These are phyloP conservation scores for Rhodamnia rubescens DNA, from an alignment of 345 rosid species.

Conservation along the genomic window DNA sequence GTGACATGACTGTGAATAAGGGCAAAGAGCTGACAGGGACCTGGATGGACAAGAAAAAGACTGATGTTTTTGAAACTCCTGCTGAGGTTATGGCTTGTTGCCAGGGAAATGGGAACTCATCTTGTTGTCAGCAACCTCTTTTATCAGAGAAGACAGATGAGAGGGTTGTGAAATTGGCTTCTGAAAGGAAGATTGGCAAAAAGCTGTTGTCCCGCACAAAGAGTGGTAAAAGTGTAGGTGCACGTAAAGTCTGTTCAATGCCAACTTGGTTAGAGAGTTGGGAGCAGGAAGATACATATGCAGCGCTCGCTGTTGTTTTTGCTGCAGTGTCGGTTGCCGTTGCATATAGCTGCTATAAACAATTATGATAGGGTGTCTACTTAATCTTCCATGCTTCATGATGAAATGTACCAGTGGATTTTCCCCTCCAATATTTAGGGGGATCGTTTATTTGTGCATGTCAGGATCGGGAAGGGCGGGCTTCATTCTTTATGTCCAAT, in stretches of 20 bases:
- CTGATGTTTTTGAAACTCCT: constrained; percentile 14
- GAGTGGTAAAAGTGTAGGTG: constrained; percentile 23
- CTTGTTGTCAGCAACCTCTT: constrained; percentile 34
- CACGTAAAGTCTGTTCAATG: constrained; percentile 33
- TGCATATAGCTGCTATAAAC: constrained; percentile 67
- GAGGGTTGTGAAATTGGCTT: constrained; percentile 9
- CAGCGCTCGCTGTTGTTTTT: constrained; percentile 63
- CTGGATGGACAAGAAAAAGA: constrained; percentile 4
- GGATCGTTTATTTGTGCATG: neutral
- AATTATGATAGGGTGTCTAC: constrained; percentile 7
- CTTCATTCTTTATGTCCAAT: neutral
- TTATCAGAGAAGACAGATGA: constrained; percentile 13
- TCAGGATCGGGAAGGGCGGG: neutral
- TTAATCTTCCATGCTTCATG: neutral
- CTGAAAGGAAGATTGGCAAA: constrained; percentile 36
- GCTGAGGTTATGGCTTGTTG: constrained; percentile 42
- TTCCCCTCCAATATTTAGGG: neutral
- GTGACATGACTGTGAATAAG: constrained; percentile 12
- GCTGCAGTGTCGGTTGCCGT: constrained; percentile 72
- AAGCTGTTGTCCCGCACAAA: constrained; percentile 17
- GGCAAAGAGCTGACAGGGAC: constrained; percentile 10
- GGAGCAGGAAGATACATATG: constrained; percentile 86
- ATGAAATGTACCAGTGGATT: neutral
- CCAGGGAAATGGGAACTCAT: constrained; percentile 44
- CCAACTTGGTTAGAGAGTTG: constrained; percentile 73